A percentile compares a stretch with the other conserved stretches of the same genome.
Conservation (phyloP, 225 moss, liverwort and hornwort genomes). For the Lunularia cruciata region DNA sequence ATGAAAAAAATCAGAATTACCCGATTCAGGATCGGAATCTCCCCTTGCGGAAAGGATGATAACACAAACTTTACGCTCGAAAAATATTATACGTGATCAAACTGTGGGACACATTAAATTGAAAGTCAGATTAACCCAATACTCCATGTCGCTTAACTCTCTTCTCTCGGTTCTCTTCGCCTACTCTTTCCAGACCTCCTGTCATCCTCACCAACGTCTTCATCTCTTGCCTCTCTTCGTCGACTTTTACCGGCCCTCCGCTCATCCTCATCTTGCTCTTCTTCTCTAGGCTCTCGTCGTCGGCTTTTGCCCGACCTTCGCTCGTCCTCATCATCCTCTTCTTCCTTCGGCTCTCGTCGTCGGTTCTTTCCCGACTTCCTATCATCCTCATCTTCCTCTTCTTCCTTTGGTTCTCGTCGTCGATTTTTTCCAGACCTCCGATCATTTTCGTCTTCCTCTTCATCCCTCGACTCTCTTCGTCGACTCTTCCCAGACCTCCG, state of each 20-base stretch:
- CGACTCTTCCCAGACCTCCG: background rate
- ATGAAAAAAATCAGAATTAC: too few species aligned
- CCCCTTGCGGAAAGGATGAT: too few species aligned
- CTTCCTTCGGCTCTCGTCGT: background rate
- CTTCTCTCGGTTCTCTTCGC: too few species aligned
- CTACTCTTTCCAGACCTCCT: background rate
- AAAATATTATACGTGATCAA: too few species aligned
- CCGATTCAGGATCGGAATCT: too few species aligned
- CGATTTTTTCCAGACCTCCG: background rate
- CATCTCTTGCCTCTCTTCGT: background rate
- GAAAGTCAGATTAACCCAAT: too few species aligned
- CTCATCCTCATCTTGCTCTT: slow-evolving; percentile 2
- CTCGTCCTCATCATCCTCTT: background rate
- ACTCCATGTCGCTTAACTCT: background rate
- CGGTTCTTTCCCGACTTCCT: background rate
- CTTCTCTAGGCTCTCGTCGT: background rate
- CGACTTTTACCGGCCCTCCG: background rate
- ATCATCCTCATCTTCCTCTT: background rate
- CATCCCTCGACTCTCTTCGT: background rate
- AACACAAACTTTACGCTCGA: too few species aligned
- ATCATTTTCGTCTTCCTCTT: background rate
- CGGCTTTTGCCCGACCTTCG: background rate
- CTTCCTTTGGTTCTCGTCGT: background rate
- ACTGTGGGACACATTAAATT: too few species aligned
- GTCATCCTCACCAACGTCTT: background rate